Conservation (phyloP, 2,329 filamentous ascomycete genomes). For the Paramyrothecium roridum region DNA sequence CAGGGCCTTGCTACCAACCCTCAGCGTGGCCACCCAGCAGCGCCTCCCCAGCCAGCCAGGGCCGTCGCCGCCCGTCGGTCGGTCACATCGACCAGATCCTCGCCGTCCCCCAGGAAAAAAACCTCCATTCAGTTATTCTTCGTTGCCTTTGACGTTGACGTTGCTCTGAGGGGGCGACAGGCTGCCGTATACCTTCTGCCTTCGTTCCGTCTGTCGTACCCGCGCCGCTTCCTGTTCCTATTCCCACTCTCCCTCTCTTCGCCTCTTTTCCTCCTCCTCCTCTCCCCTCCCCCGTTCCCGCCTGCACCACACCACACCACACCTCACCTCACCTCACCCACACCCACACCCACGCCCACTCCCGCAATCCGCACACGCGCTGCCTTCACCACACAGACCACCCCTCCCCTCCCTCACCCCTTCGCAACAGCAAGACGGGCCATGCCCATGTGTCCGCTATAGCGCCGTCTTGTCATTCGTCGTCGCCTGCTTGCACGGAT, state of each 20-base stretch:
- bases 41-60: background rate
- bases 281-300: constrained; percentile 13
- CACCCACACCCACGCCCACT: constrained; percentile 10
- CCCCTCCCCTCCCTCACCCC: constrained; percentile 19
- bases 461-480: background rate
- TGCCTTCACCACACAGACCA: constrained; percentile 8
- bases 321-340: constrained; percentile 13
- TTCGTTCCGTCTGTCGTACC: background rate
- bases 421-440: constrained; percentile 3
- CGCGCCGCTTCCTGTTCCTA: constrained; percentile 10
- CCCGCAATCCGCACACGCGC: constrained; percentile 17
- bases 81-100: too few species aligned
- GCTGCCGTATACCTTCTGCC: constrained; percentile 4
- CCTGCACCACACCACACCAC: constrained; percentile 10
- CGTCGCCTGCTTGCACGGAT: background rate
- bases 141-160: too few species aligned
- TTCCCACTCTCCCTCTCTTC: constrained; percentile 4
- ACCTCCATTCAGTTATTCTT: too few species aligned
- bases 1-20: background rate
- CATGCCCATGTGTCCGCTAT: background rate
- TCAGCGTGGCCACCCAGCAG: background rate
- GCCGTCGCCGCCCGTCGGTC: background rate
- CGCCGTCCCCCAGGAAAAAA: too few species aligned
- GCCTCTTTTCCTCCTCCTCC: constrained; percentile 4
- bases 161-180: too few species aligned